Base-by-base conservation (phyloP, 1,284 basidiomycete genomes). In the Puccinia novopanici region DNA sequence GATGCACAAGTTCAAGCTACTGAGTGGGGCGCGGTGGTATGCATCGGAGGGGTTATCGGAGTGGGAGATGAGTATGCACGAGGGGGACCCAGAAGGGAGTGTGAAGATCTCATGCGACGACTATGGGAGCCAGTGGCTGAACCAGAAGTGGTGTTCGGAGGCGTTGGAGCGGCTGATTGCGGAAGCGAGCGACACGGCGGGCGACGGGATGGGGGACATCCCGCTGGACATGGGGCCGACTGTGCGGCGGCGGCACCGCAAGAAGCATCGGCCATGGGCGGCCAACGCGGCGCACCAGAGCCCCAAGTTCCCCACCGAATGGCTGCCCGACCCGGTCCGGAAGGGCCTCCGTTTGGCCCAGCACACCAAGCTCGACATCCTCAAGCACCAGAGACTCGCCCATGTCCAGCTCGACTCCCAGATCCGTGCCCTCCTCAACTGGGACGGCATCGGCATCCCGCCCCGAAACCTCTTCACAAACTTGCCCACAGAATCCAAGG, bases 1-100 rank as follows among this genome's bases (percentile, higher is more conserved):
- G 24, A 79, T 79, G 77, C 77, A 79, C 30, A 79, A 79, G 54
- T 57, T 79, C 55, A 79, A 79, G 24, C 67, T 79, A 13, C 9
- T 79, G 27, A 67, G 63, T 40, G 77, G 68, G n/a, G 37, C 9
- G 30, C 52, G 77, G 30, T 79, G 77, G 77, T 57, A 45, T 15
- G 77, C 34, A 45, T 30, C 67, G 6, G 65, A 71, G 22, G 24
- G 8, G 15, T 13, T 24, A 2, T 70, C 63, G 13, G 27, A 63
- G 19, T 77, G 55, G 24, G 75, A 77, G 15, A 34, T 52, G 19
- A 77, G 54, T 34, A 52, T 59, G 9, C 75, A 77, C 30, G 27
- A 77, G n/a, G 65, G 42, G 3, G 75, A 77, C 30, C 75, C 75
- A 2, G 22, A 71, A 10, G 77, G 77, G 10, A 30, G 24, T 42